Percentiles rank a stretch among this genome's conserved stretches.
These are phyloP conservation scores for Cutaneotrichosporon curvatum DNA, from an alignment of 1,284 basidiomycete species.

Conservation along the genomic window DNA sequence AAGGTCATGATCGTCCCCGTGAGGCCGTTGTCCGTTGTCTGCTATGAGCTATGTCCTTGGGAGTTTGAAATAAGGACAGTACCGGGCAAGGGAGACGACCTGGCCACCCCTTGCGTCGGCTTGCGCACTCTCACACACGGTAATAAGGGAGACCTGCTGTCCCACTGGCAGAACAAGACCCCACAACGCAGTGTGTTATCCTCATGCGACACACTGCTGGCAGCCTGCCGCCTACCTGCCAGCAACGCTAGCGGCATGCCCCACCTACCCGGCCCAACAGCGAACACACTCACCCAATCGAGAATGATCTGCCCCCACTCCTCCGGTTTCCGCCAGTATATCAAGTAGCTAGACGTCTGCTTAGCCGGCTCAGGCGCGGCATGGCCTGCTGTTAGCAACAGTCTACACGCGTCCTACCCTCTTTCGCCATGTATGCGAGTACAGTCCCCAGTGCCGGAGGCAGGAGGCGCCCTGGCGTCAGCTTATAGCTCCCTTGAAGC, in stretches of 20 bases:
- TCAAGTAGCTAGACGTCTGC: constrained; percentile 37
- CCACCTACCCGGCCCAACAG: no score
- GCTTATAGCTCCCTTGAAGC: not conserved
- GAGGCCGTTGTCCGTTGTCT: constrained; percentile 51
- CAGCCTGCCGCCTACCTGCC: no score
- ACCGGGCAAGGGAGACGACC: not conserved
- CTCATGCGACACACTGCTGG: no score
- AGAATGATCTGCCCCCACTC: constrained; percentile 52
- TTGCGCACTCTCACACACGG: no score
- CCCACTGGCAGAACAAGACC: no score
- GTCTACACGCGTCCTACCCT: constrained; percentile 20
- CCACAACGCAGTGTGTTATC: not conserved
- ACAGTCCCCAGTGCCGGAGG: constrained; percentile 27
- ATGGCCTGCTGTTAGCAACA: constrained; percentile 19
- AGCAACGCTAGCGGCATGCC: not conserved
- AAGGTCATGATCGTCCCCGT: constrained; percentile 52
- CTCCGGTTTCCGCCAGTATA: constrained; percentile 52
- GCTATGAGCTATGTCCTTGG: not conserved
- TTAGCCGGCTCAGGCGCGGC: constrained; percentile 43
- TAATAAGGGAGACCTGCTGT: no score
- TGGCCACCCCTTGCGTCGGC: no score
- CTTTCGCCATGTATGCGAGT: constrained; percentile 35
- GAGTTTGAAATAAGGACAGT: not conserved
- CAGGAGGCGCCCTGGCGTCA: constrained; percentile 27
- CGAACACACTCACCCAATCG: constrained; percentile 48